Evolutionary conservation across 495 filamentous ascomycete genomes (phyloP), one percentile per base, ranked within the genome.

Genomic region (Amorphotheca resinae): DNA sequence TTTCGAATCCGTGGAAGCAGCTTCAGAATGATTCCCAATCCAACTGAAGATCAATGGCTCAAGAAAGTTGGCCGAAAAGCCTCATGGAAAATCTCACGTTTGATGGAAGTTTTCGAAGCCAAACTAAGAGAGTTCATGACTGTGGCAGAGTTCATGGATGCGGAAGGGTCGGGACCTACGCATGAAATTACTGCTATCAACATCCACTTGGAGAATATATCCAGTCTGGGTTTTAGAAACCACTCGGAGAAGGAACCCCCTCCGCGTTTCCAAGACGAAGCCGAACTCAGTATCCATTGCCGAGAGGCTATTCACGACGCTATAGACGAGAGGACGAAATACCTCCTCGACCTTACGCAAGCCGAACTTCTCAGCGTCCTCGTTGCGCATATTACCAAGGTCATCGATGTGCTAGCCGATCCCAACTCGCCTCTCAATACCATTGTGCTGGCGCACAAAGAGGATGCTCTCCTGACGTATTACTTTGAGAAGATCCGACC

Each of bases 21-120:
- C 37, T 70, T 63, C 41, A 61, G 66, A 8, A 64, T 65, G 55
- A 54, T 73, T 2, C 69, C 67, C 2, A 73, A 73, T 46, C 68
- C 68, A 1, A 71, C 67, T 0, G 51, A 59, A 1, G 64, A 64
- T 41, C 53, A 52, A 31, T 71, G 65, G 67, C 62, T 70, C 41
- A 64, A 61, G 26, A 59, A 60, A 30, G 59, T 53, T 25, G 45
- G 44, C 17, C 33, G 17, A 22, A 52, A 48, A 41, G 39, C 53
- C 12, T 44, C 50, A 9, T 56, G 52, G 52, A 55, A 44, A 28
- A 49, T 55, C 25, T 44, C 52, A 3, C 38, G 39, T 5, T 32
- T 55, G n/a, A 55, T 55, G 52, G 42, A 48, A 33, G 22, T 55
- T 26, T 55, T 55, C 37, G 48, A 55, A 31, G 33, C 33, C 2